phyloP scores from a whole-genome alignment of 192 early-diverging fungal species.

The Coemansia sp. region DNA sequence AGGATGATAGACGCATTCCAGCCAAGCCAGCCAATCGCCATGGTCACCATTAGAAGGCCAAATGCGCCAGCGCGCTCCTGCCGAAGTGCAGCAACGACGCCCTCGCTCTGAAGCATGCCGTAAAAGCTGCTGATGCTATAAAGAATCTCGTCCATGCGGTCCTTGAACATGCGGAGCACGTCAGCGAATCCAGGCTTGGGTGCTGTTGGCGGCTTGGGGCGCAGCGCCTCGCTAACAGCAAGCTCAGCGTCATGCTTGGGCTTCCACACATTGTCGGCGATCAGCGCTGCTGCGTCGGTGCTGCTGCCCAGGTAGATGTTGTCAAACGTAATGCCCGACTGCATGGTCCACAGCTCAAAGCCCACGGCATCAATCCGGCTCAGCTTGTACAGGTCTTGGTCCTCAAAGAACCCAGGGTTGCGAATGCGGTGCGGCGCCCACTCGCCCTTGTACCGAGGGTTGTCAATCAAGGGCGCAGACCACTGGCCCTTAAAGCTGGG shows the following conservation, averaged over 20 bases:
- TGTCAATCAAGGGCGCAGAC: constrained; percentile 82
- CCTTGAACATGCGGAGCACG: constrained; percentile 27
- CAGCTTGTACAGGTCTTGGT: constrained; percentile 75
- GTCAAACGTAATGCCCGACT: constrained; percentile 84
- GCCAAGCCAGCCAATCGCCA: constrained; percentile 36
- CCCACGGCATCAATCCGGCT: constrained; percentile 81
- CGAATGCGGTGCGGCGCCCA: constrained; percentile 85
- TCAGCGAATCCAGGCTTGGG: constrained; percentile 13
- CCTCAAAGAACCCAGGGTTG: constrained; percentile 88
- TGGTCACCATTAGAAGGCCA: constrained; percentile 26
- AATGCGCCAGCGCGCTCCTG: constrained; percentile 36
- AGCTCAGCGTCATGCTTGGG: constrained; percentile 75
- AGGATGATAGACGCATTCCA: constrained; percentile 33
- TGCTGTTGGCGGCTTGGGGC: constrained; percentile 26
- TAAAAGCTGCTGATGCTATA: constrained; percentile 33
- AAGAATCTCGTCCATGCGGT: constrained; percentile 31
- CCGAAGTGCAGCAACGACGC: constrained; percentile 27
- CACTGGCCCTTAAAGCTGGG: constrained; percentile 92
- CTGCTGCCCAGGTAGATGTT: constrained; percentile 89
- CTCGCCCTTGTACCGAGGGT: constrained; percentile 90
- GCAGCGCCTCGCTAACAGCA: constrained; percentile 30
- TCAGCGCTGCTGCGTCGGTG: constrained; percentile 65
- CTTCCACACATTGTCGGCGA: constrained; percentile 79
- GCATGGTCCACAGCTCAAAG: constrained; percentile 96
- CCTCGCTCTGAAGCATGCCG: constrained; percentile 2